Base-by-base conservation (phyloP, 2,329 filamentous ascomycete genomes). In the Purpureocillium lavendulum region DNA sequence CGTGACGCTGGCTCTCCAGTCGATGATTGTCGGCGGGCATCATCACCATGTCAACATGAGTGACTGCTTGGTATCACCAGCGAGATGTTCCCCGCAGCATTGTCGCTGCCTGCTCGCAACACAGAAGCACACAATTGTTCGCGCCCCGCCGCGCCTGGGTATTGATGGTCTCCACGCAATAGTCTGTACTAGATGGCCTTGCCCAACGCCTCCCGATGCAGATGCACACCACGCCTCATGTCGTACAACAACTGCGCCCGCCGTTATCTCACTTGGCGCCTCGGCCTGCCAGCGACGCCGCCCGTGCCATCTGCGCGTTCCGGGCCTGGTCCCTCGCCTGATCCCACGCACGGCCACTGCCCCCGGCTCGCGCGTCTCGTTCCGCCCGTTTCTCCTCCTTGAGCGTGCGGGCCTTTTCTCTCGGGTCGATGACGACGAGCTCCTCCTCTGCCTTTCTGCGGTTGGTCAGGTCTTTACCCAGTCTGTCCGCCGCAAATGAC, bases 401-500 rank as follows among this genome's bases (percentile, higher is more conserved):
- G 30, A 94, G 68, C 30, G 82, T 82, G 56, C 77, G 80, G 33
- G 84, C 83, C 58, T 86, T 87, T 58, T 89, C 87, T 41, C 87
- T 70, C 2, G 89, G 89, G 66, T 98, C 92, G 60, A 97, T 96
- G 3, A 97, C 88, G 34, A 94, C 77, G 33, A 95, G 61, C 53
- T 96, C 87, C 42, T 96, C 88, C 54, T 92, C 87, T 39, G 90
- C 89, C 61, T 92, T 89, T 62, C 80, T 82, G 56, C 90, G 87
- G 73, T 92, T 95, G 38, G 77, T 87, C 39, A 97, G 63, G 61
- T 97, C 87, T 57, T 97, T 97, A 15, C 92, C 92, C 6, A 96
- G 63, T 47, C 82, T 84, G 52, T 97, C 92, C 45, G 89, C 92
- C 30, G 83, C 84, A 59, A 96, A 97, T 34, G 76, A 86, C 29